These are phyloP conservation scores for Pseudozyma hubeiensis DNA, from an alignment of 1,284 basidiomycete species.

Conservation along the genomic window DNA sequence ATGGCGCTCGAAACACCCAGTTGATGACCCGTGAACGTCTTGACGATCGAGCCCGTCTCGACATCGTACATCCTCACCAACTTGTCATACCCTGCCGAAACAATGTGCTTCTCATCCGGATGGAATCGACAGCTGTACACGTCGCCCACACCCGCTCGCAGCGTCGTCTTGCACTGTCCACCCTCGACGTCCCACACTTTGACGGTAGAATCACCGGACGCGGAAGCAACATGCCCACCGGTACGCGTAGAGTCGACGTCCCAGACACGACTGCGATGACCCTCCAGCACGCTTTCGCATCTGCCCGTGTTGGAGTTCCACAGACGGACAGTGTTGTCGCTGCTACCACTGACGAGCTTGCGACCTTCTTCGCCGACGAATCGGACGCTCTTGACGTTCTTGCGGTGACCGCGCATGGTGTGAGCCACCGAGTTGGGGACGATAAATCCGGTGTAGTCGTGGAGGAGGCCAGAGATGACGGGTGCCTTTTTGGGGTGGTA, in stretches of 20 bases:
- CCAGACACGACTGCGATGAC: slow-evolving; percentile 71
- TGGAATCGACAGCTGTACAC: slow-evolving; percentile 71
- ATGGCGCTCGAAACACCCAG: slow-evolving; percentile 70
- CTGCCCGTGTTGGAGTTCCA: slow-evolving; percentile 61
- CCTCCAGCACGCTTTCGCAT: slow-evolving; percentile 64
- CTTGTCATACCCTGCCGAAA: slow-evolving; percentile 71
- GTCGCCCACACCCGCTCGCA: slow-evolving; percentile 68
- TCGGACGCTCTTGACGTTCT: slow-evolving; percentile 71
- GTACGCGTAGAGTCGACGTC: slow-evolving; percentile 67
- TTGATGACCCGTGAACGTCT: slow-evolving; percentile 72
- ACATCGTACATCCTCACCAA: slow-evolving; percentile 71
- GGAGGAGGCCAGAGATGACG: slow-evolving; percentile 62
- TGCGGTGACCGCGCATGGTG: slow-evolving; percentile 69
- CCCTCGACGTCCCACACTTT: slow-evolving; percentile 70
- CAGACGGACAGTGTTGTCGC: slow-evolving; percentile 65
- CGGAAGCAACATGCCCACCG: slow-evolving; percentile 67
- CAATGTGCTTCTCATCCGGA: slow-evolving; percentile 68
- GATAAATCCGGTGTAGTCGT: slow-evolving; percentile 61
- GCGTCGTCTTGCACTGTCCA: slow-evolving; percentile 41
- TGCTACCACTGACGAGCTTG: slow-evolving; percentile 70
- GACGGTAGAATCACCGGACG: slow-evolving; percentile 71
- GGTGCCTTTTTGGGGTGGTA: slow-evolving; percentile 67
- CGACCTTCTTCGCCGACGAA: slow-evolving; percentile 69
- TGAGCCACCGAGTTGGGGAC: slow-evolving; percentile 56
- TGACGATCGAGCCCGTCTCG: slow-evolving; percentile 69